Base-by-base conservation (phyloP, 306 rosid species). In the Prunus mongolica region DNA sequence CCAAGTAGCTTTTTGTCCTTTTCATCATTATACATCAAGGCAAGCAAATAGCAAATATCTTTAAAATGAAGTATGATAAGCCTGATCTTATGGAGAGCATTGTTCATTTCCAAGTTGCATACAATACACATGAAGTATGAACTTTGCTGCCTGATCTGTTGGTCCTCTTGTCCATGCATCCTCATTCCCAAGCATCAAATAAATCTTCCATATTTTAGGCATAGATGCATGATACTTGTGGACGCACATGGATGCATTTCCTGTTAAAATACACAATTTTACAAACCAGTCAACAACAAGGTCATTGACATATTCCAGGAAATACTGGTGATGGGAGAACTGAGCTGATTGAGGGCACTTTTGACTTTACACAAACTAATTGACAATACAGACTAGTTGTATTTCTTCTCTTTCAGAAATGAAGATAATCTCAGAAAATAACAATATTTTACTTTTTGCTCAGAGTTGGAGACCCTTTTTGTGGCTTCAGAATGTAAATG, bases 11-110 rank as follows among this genome's bases (percentile, higher is more conserved):
- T 25, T 8, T 56, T 41, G 18, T 44, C 57, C 25, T 12, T 72
- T 57, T 22, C 19, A 14, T 73, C 56, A 15, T 44, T 55, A 49
- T 73, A 41, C 38, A 57, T 20, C 12, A 15, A 57, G 41, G 22
- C 66, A 38, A 72, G 67, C 13, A 41, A 57, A 57, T 41, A 57
- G 24, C 24, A 20, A 10, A n/a, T 34, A 38, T 14, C 56, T 14
- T 57, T 44, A 18, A 24, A 44, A 58, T 38, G 56, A 72, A 46
- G 56, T 72, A 24, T 30, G 60, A 54, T 45, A 57, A 72, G 76
- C 56, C 79, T 60, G 93, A 90, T 92, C 90, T 76, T 44, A n/a
- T 32, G 64, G 73, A 57, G 77, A 70, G 51, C 52, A 55, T 46
- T 57, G 25, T 72, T 56, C 82, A 82, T 67, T 69, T 41, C 22